Conservation (phyloP, 805 yeast species). For the Priceomyces carsonii region DNA sequence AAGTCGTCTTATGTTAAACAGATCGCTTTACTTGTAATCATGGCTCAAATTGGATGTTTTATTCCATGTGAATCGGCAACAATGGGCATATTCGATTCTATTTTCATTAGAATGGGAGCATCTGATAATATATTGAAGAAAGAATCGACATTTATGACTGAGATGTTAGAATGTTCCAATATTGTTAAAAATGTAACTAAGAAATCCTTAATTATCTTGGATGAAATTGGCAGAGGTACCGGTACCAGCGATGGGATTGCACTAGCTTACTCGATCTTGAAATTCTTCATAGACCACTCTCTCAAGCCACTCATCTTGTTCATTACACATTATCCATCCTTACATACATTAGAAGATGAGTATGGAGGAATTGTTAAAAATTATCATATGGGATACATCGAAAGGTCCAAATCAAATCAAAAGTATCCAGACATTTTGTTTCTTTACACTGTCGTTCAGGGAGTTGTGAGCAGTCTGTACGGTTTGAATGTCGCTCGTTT, state of each 20-base stretch:
- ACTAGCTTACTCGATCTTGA: conserved; percentile 71
- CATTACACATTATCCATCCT: conserved; percentile 80
- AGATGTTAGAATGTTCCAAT: conserved; percentile 63
- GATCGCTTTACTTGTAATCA: conserved; percentile 64
- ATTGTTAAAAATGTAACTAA: conserved; percentile 55
- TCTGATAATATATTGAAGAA: conserved; percentile 73
- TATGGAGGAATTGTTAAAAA: conserved; percentile 48
- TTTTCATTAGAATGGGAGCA: conserved; percentile 86
- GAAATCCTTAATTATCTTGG: conserved; percentile 63
- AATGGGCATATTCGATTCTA: conserved; percentile 70
- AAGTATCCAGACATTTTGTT: conserved; percentile 41
- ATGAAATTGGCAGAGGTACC: conserved; percentile 86
- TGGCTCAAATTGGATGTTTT: conserved; percentile 78
- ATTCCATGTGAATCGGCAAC: conserved; percentile 66
- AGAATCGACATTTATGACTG: conserved; percentile 82
- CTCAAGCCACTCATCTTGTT: conserved; percentile 62
- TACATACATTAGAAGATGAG: conserved; percentile 51
- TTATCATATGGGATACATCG: conserved; percentile 70
- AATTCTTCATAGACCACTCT: conserved; percentile 47
- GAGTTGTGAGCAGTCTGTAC: conserved; percentile 58
- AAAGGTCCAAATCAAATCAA: conserved; percentile 30
- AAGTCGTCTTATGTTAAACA: conserved; percentile 77
- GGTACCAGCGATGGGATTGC: conserved; percentile 71
- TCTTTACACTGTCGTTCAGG: conserved; percentile 35
- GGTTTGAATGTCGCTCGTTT: conserved; percentile 84